Conservation (phyloP, 805 yeast genomes). For the Deakozyma indianensis region DNA sequence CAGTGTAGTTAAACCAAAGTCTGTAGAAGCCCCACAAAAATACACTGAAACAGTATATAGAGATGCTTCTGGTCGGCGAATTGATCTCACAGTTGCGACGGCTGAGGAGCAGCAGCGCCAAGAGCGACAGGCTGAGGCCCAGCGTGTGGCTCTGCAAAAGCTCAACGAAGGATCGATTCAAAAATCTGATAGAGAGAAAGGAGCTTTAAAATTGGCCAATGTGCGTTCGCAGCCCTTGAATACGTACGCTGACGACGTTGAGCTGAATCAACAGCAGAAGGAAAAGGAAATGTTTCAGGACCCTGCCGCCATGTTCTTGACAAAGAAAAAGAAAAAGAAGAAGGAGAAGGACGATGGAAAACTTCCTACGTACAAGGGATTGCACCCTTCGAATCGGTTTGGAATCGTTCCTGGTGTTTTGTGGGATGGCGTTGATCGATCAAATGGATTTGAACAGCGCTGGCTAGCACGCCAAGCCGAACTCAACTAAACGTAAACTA, state of each 20-base stretch:
- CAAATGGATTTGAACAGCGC: slow-evolving; percentile 70
- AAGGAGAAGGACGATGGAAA: not conserved
- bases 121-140: slow-evolving; percentile 16
- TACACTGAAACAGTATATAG: slow-evolving; percentile 36
- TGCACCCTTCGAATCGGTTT: slow-evolving; percentile 57
- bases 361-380: slow-evolving; percentile 39
- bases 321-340: slow-evolving; percentile 11
- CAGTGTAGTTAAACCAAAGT: not conserved
- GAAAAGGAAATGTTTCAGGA: slow-evolving; percentile 37
- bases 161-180: slow-evolving; percentile 11
- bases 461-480: slow-evolving; percentile 29
- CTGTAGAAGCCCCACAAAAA: slow-evolving; percentile 26
- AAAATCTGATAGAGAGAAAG: slow-evolving; percentile 12
- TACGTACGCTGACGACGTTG: slow-evolving; percentile 25
- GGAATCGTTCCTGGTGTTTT: slow-evolving; percentile 61
- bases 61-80: slow-evolving; percentile 44
- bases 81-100: slow-evolving; percentile 26
- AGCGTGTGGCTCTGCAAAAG: slow-evolving; percentile 7
- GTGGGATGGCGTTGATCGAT: slow-evolving; percentile 89
- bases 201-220: slow-evolving; percentile 21
- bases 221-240: slow-evolving; percentile 4
- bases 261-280: slow-evolving; percentile 23
- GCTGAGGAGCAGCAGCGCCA: slow-evolving; percentile 12
- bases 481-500: slow-evolving; percentile 8
- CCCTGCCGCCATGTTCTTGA: slow-evolving; percentile 40